Base-by-base conservation (phyloP, 1,139 yeast species). In the Kurtzmaniella natalensis region DNA sequence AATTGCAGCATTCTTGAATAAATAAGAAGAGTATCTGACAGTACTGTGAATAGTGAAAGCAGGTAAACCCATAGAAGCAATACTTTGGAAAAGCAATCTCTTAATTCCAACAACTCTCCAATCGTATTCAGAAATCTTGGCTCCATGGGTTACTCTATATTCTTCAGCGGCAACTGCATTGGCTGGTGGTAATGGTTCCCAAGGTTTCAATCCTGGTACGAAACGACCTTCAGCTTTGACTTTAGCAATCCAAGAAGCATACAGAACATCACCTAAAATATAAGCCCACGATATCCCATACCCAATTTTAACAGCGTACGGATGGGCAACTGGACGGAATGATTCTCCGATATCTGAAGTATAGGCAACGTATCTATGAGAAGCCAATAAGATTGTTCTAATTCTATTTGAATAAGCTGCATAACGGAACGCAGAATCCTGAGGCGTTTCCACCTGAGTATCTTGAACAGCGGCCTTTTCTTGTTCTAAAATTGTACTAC, bases 331-430 rank as follows among this genome's bases (percentile, higher is more conserved):
- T 0, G 94, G 94, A 36, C 95, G 70, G 59, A 85, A 85, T n/a
- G 92, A 82, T 53, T 85, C 95, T 17, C 95, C 95, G 43, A 85
- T 78, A 52, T 85, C 95, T 0, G 92, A 82, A 5, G 94, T 84
- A 56, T 85, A 85, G 2, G 95, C 95, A 18, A 85, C 86, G 50
- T 85, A 85, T 46, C 95, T 62, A 51, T 82, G 92, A n/a, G 89
- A 76, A 6, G 94, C 88, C 36, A 70, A 51, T 36, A 83, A 64
- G 42, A 84, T 79, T 21, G 86, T 78, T 55, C 88, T 66, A 35
- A 82, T 53, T 48, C 94, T 61, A 50, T 81, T 80, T 42, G 89
- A 88, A 51, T 84, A 84, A 13, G 92, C 94, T 3, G 94, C 87
- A 49, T 84, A 84, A 68, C 94, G 77, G 31, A 82, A 54, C 32